A percentile compares a stretch with the other conserved stretches of the same genome.
Conservation (phyloP, 2,329 filamentous ascomycete genomes). For the Berkeleyomyces basicola region DNA sequence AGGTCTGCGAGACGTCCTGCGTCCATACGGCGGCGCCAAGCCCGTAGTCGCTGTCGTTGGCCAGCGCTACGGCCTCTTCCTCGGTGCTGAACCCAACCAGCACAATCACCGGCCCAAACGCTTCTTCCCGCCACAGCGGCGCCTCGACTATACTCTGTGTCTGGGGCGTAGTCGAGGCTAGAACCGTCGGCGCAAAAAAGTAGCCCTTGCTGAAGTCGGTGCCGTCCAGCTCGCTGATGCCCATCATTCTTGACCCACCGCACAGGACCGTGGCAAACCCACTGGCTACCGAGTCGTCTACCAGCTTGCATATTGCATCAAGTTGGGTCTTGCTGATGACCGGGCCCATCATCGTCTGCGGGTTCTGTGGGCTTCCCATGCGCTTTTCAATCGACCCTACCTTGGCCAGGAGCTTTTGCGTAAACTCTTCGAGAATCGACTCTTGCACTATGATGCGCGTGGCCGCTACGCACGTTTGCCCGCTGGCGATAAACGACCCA, state of each 20-base stretch:
- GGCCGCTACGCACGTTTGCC: conserved; percentile 44
- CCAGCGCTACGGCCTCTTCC: conserved; percentile 20
- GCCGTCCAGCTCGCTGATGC: conserved; percentile 24
- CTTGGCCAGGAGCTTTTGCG: conserved; percentile 38
- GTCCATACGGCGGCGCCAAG: conserved; percentile 41
- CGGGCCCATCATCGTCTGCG: conserved; percentile 25
- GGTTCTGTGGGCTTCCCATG: conserved; percentile 22
- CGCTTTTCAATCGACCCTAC: conserved; percentile 25
- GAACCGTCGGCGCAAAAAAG: conserved; percentile 19
- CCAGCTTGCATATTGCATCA: conserved; percentile 45
- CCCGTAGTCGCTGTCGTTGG: conserved; percentile 34
- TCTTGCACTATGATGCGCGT: conserved; percentile 42
- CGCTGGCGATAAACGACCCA: conserved; percentile 35
- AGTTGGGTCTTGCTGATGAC: conserved; percentile 22
- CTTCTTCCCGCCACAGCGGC: conserved; percentile 41
- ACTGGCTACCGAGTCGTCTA: conserved; percentile 27
- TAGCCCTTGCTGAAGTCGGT: conserved; percentile 41
- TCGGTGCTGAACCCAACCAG: conserved; percentile 29
- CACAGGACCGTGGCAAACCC: conserved; percentile 18
- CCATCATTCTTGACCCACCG: conserved; percentile 20
- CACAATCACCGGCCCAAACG: conserved; percentile 48
- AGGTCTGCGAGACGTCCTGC: conserved; percentile 30
- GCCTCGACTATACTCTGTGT: conserved; percentile 18
- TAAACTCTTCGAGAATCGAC: conserved; percentile 34
- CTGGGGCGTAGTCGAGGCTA: conserved; percentile 33